Evolutionary conservation across 1,284 basidiomycete species (phyloP).

Genomic region (Ganoderma sp.): DNA sequence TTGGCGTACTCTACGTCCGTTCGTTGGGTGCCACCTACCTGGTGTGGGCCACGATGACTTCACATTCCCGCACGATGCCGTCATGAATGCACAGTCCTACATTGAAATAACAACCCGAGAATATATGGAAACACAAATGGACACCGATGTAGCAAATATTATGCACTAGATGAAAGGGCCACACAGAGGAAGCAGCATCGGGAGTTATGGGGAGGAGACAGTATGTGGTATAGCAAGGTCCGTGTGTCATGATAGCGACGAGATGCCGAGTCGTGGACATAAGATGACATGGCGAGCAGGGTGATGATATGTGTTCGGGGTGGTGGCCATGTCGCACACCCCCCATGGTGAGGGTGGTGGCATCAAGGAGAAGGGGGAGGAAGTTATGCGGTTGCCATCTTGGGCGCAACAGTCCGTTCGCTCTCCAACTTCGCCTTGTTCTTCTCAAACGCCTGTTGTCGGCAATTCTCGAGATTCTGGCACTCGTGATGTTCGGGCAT

Average conservation of each 20-base stretch:
- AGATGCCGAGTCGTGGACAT: slow-evolving; percentile 32
- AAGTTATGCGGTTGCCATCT: slow-evolving; percentile 78
- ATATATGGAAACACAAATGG: slow-evolving; percentile 31
- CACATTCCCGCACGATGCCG: slow-evolving; percentile 2
- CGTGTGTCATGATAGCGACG: slow-evolving; percentile 36
- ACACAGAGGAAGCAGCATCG: slow-evolving; percentile 28
- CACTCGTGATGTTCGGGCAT: slow-evolving; percentile 84
- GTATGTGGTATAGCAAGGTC: slow-evolving; percentile 40
- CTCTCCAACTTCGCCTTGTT: slow-evolving; percentile 87
- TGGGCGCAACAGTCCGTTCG: slow-evolving; percentile 83
- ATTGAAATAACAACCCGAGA: slow-evolving; percentile 32
- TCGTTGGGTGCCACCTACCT: slow-evolving; percentile 2
- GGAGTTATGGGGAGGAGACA: slow-evolving; percentile 32
- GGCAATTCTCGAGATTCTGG: slow-evolving; percentile 78
- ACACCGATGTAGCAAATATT: slow-evolving; percentile 32
- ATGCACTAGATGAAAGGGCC: slow-evolving; percentile 22
- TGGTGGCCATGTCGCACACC: slow-evolving; percentile 29
- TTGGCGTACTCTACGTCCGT: slow-evolving; percentile 3
- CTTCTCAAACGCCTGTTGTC: slow-evolving; percentile 82
- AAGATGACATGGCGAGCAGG: slow-evolving; percentile 24
- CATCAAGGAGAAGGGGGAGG: slow-evolving; percentile 25
- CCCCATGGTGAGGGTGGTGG: slow-evolving; percentile 13
- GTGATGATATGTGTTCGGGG: slow-evolving; percentile 20
- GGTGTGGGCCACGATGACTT: slow-evolving; percentile 10
- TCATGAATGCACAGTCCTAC: slow-evolving; percentile 31